Evolutionary conservation across 352 stramenopile genomes (phyloP), one percentile per base, ranked within the genome.

Genomic region (Phytophthora palmivora): DNA sequence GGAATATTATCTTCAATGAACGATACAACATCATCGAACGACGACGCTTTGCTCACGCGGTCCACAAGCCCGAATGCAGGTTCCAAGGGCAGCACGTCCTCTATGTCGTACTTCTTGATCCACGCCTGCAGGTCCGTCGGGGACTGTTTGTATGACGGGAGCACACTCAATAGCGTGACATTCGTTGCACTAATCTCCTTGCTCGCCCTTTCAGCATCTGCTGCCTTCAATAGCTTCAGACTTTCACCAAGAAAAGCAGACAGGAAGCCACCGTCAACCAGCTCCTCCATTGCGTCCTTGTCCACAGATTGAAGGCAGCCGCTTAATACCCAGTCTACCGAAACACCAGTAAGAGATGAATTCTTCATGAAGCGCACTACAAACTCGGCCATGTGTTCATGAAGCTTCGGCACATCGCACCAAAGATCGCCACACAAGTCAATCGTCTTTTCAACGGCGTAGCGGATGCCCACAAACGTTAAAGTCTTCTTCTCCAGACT

Each of bases 381-480:
- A 43, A 95, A 79, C 37, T 79, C 57, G n/a, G 80, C 78, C 24
- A 93, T 67, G 61, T 94, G 78, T 37, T 93, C 81, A 51, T 89
- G 80, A 5, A 92, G 72, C 73, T 92, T 95, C 2, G 87, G 87
- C 11, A 95, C 87, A 51, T 95, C 87, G 46, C 84, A 95, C 81
- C 77, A 89, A 18, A 94, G 46, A 56, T 92, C 79, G n/a, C 74
- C 78, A 7, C 71, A 81, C 3, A 88, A 24, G 49, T 81, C 77
- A 26, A 92, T 60, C 43, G 73, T 79, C 53, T 89, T 83, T 41
- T 83, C 75, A 36, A 93, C 76, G 16, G 70, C 80, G 30, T 78
- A 80, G 30, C 74, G 77, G 16, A 95, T 76, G 12, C 73, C 79
- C 4, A 82, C 78, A 56, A 79, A 83, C 16, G 76, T 73, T 3